These are phyloP conservation scores for Malus hybrid DNA, from an alignment of 331 rosid species.

Conservation along the genomic window DNA sequence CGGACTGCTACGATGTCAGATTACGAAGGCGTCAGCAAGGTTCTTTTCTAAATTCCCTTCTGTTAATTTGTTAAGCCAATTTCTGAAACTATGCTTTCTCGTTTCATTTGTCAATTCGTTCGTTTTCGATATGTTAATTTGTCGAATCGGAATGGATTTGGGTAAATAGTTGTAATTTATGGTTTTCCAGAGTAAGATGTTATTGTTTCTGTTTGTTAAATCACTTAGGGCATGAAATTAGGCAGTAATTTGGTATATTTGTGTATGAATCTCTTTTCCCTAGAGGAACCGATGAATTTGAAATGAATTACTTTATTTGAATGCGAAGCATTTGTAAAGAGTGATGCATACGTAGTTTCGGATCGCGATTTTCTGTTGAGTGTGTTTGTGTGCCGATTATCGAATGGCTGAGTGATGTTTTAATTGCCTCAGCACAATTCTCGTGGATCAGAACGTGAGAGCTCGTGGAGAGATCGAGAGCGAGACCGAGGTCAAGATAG, in stretches of 20 bases:
- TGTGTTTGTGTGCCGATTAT: not conserved
- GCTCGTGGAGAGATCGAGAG: slow-evolving; percentile 37
- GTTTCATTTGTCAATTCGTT: not conserved
- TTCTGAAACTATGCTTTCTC: not conserved
- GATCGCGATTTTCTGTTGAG: not conserved
- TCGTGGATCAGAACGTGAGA: slow-evolving; percentile 44
- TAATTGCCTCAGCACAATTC: slow-evolving; percentile 35
- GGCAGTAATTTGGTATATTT: not conserved
- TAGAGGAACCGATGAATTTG: not conserved
- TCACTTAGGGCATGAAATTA: not conserved
- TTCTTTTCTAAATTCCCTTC: not conserved
- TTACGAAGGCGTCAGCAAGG: slow-evolving; percentile 27
- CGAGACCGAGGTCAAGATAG: slow-evolving; percentile 38
- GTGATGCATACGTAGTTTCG: not conserved
- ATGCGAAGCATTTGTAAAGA: not conserved
- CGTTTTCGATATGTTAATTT: not conserved
- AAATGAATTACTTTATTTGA: not conserved
- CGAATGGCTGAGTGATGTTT: slow-evolving; percentile 5
- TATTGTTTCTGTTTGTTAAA: not conserved
- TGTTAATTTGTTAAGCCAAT: not conserved
- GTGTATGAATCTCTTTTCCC: not conserved
- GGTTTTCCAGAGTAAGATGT: not conserved
- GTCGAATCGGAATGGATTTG: not conserved
- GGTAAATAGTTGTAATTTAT: too few relatives aligned
- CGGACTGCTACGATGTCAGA: slow-evolving; percentile 28